These are phyloP conservation scores for Phytophthora pluvialis DNA, from an alignment of 352 stramenopile species.

Conservation along the genomic window DNA sequence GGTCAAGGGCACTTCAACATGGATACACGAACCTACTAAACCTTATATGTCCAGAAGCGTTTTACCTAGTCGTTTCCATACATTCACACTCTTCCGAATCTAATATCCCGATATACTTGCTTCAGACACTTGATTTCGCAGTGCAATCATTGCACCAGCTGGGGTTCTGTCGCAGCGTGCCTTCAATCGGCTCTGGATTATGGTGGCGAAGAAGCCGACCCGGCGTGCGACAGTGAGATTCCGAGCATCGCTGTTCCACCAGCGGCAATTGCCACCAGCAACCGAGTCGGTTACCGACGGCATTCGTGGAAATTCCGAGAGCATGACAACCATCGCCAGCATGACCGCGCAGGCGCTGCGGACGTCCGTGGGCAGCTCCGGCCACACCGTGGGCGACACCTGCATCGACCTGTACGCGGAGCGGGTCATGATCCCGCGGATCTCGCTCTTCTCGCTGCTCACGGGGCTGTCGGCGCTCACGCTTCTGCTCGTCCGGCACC, in stretches of 20 bases:
- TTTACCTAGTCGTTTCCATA: neutral
- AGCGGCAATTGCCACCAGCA: no score
- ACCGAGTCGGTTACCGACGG: neutral
- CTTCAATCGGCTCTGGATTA: conserved; percentile 11
- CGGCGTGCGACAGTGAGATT: conserved; percentile 24
- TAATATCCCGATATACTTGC: neutral
- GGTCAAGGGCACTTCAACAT: conserved; percentile 4
- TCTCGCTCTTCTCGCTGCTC: conserved; percentile 42
- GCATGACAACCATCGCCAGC: neutral
- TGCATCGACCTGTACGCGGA: conserved; percentile 56
- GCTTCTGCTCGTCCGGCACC: conserved; percentile 17
- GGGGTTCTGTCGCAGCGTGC: conserved; percentile 5
- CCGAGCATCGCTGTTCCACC: conserved; percentile 6
- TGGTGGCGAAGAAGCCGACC: neutral
- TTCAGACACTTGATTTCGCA: conserved; percentile 22
- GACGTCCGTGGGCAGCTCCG: conserved; percentile 25
- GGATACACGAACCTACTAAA: neutral
- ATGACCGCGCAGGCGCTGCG: conserved; percentile 19
- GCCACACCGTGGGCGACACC: conserved; percentile 18
- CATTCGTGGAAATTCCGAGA: conserved; percentile 19
- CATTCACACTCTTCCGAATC: neutral
- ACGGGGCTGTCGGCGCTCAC: conserved; percentile 22
- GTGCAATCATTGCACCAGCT: conserved; percentile 1
- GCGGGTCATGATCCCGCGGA: conserved; percentile 47
- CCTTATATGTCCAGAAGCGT: neutral